phyloP scores from a whole-genome alignment of 257 asterid species.

The Solanum clarkiae region DNA sequence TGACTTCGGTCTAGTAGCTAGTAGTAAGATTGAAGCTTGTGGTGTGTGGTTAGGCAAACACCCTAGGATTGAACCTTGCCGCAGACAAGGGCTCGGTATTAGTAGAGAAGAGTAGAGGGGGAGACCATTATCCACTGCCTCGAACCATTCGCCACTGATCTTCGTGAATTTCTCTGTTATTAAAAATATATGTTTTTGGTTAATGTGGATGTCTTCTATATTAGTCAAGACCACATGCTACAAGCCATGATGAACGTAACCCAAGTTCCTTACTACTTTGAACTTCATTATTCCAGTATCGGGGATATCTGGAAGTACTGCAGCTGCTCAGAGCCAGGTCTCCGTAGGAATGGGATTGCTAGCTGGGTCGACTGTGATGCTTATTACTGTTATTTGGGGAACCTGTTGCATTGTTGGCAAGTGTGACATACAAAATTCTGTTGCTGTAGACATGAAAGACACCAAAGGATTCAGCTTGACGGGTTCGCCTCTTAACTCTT shows the following conservation, averaged over 20 bases:
- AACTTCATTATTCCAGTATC: constrained; percentile 42
- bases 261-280: background rate
- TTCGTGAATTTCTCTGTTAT: background rate
- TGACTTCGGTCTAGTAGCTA: background rate
- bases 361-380: constrained; percentile 97
- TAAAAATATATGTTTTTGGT: background rate
- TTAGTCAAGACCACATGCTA: background rate
- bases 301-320: constrained; percentile 69
- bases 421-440: constrained; percentile 42
- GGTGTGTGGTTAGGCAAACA: background rate
- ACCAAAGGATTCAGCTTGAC: constrained; percentile 53
- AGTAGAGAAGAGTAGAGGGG: background rate
- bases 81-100: background rate
- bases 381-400: constrained; percentile 84
- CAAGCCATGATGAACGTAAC: background rate
- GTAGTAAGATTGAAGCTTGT: background rate
- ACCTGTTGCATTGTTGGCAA: constrained; percentile 76
- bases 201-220: background rate
- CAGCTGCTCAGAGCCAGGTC: constrained; percentile 88
- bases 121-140: background rate
- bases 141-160: background rate
- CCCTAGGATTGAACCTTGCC: background rate
- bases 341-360: constrained; percentile 90
- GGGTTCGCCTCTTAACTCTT: constrained; percentile 28
- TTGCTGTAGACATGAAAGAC: constrained; percentile 50